Base-by-base conservation (phyloP, 2,329 filamentous ascomycete genomes). In the Aspergillus luchuensis region DNA sequence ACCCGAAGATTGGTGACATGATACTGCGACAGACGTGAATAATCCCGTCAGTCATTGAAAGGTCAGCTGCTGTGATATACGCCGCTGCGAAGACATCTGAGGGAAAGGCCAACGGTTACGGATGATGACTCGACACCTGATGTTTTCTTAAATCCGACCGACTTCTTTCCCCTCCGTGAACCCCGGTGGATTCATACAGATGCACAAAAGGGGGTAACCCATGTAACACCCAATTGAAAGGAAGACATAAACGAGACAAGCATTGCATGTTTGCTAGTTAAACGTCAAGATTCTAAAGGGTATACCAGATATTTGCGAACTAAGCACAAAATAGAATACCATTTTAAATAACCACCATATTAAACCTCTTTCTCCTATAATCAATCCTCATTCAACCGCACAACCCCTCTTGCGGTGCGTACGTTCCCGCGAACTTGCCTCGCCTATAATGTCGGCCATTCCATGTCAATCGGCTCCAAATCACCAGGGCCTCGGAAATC, bases 401-500 rank as follows among this genome's bases (percentile, higher is more conserved):
- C 47, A 21, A 21, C 47, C 36, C 56, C 38, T 28, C 36, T 45
- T 39, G 39, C 39, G n/a, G 17, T 30, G 38, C 30, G 10, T 23
- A 11, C 21, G 15, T 41, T 25, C 21, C 30, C 41, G 19, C 53
- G 36, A 57, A 25, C 43, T 45, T 48, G 7, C 23, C 19, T 25
- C 17, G 4, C 17, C 36, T 62, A 78, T 57, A 78, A 47, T 6
- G 74, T 78, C 25, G 70, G 67, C 72, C 69, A 76, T 10, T 72
- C 72, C 62, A 73, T 71, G 38, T 76, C 74, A 63, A 85, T 84
- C 0, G 79, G 78, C 57, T 78, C 73, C 57, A 86, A 63, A 8
- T 79, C 63, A 0, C 83, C 84, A 21, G 77, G 75, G 0, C 84
- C 83, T 57, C 78, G 79, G 66, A 83, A 86, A 11, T 72, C 75